Percentiles rank a stretch among this genome's conserved stretches.
phyloP scores from a whole-genome alignment of 495 filamentous ascomycete species.

The Aspergillus mulundensis region DNA sequence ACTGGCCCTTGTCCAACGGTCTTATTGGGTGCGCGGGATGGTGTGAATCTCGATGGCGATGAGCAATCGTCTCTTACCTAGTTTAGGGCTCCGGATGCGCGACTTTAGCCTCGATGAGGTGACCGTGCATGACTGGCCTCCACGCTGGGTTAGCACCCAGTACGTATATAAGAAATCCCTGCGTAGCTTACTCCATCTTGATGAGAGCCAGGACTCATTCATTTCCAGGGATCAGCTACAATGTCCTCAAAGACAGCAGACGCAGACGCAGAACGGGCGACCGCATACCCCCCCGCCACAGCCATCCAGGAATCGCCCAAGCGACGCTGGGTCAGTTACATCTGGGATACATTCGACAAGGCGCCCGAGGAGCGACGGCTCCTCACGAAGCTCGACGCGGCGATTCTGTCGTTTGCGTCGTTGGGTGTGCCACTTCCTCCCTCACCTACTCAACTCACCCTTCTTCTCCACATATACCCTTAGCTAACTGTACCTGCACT shows the following conservation, averaged over 20 bases:
- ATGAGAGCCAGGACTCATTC: too few species aligned
- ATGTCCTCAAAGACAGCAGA: not conserved
- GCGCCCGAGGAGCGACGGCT: conserved; percentile 56
- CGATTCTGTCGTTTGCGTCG: conserved; percentile 51
- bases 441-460: not conserved
- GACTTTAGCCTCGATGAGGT: conserved; percentile 6
- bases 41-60: not conserved
- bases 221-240: not conserved
- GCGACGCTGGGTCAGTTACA: conserved; percentile 36
- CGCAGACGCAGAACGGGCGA: not conserved
- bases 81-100: not conserved
- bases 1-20: not conserved
- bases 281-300: not conserved
- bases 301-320: not conserved
- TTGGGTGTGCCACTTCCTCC: conserved; percentile 28
- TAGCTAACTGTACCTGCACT: too few species aligned
- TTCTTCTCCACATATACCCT: too few species aligned
- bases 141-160: too few species aligned
- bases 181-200: too few species aligned
- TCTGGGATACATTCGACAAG: conserved; percentile 62
- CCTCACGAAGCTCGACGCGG: conserved; percentile 56
- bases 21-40: not conserved
- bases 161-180: too few species aligned
- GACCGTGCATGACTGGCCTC: too few species aligned
- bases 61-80: conserved; percentile 2